Conservation (phyloP, 1,139 yeast genomes). For the Debaryomyces singareniensis region DNA sequence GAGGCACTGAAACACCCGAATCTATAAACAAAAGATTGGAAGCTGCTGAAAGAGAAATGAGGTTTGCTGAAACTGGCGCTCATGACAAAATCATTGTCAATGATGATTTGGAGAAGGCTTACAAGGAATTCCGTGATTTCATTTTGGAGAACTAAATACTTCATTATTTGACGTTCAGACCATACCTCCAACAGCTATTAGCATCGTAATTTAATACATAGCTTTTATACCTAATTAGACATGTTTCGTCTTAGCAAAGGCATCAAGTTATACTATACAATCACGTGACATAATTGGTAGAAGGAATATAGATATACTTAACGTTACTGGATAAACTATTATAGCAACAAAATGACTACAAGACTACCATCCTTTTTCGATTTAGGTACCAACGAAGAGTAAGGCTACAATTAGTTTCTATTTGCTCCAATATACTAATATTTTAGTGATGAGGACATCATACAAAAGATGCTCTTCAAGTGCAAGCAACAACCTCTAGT, state of each 20-base stretch:
- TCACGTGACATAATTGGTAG: too few species aligned
- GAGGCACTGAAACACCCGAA: conserved; percentile 94
- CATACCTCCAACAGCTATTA: too few species aligned
- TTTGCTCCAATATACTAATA: conserved; percentile 2
- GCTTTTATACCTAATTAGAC: not conserved
- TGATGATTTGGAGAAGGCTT: conserved; percentile 87
- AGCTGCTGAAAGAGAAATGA: conserved; percentile 86
- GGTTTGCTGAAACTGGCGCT: conserved; percentile 82
- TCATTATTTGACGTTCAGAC: too few species aligned
- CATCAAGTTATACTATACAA: too few species aligned
- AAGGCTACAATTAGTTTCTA: not conserved
- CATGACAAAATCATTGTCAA: conserved; percentile 87
- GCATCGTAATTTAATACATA: not conserved
- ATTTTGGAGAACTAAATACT: conserved; percentile 38
- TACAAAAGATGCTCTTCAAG: conserved; percentile 25
- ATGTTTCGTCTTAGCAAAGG: not conserved
- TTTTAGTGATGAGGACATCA: conserved; percentile 23
- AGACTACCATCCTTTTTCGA: conserved; percentile 22
- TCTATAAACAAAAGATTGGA: conserved; percentile 73
- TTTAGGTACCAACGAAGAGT: conserved; percentile 7
- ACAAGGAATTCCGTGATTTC: conserved; percentile 69
- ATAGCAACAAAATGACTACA: conserved; percentile 11
- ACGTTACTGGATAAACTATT: too few species aligned
- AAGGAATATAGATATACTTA: too few species aligned
- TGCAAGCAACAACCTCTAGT: conserved; percentile 74